Evolutionary conservation across 257 asterid genomes (phyloP).

Genomic region (Lithospermum erythrorhizon): DNA sequence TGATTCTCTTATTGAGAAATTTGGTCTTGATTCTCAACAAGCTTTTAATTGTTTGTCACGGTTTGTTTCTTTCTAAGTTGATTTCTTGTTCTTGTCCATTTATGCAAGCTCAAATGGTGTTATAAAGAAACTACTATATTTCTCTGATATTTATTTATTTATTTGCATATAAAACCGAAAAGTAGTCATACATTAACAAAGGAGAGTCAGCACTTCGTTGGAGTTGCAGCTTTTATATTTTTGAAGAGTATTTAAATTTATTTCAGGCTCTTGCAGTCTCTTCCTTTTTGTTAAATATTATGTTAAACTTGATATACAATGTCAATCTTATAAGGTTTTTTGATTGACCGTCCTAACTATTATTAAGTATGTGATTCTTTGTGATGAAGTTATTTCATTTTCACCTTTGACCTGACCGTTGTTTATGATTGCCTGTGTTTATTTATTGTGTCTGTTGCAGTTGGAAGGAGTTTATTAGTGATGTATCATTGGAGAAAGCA

Average conservation of each 20-base stretch:
- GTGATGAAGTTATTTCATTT: background rate
- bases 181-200: background rate
- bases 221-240: too few species aligned
- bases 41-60: conserved; percentile 42
- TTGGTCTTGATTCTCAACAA: conserved; percentile 35
- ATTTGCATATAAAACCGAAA: background rate
- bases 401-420: background rate
- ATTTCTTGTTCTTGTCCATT: background rate
- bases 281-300: too few species aligned
- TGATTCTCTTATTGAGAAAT: conserved; percentile 38
- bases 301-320: too few species aligned
- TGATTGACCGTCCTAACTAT: background rate
- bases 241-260: too few species aligned
- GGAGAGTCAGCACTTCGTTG: too few species aligned
- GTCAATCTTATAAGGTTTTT: too few species aligned
- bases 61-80: conserved; percentile 30
- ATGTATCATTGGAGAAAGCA: conserved; percentile 66
- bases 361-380: background rate
- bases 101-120: background rate
- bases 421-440: background rate
- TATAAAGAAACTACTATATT: too few species aligned
- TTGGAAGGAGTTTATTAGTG: conserved; percentile 75
- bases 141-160: too few species aligned
- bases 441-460: conserved; percentile 32
- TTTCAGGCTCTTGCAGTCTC: too few species aligned